Percentiles rank a stretch among this genome's conserved stretches.
Evolutionary conservation across 495 filamentous ascomycete species (phyloP).

Genomic region (Aspergillus bridgeri): DNA sequence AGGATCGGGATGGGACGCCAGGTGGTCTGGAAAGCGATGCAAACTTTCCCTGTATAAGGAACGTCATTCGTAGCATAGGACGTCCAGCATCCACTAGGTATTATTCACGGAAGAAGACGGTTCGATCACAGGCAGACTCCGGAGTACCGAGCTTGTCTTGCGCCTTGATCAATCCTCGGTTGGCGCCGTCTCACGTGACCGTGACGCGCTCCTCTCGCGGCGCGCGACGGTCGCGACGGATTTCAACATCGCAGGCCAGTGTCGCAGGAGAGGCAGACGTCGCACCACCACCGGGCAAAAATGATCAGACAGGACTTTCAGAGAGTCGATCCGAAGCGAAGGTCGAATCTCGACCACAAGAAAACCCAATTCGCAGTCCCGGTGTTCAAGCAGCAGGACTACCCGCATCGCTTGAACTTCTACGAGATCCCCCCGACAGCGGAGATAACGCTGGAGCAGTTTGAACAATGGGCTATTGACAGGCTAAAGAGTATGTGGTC

Average conservation of each 20-base stretch:
- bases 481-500: conserved; percentile 63
- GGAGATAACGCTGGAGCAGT: conserved; percentile 95
- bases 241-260: background rate
- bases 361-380: conserved; percentile 82
- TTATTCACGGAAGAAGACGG: no score
- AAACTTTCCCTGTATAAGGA: no score
- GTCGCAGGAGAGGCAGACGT: background rate
- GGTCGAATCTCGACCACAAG: conserved; percentile 68
- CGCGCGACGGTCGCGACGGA: background rate
- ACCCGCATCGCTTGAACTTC: conserved; percentile 85
- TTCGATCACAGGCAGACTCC: background rate
- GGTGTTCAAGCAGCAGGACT: conserved; percentile 67
- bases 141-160: background rate
- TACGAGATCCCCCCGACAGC: conserved; percentile 84
- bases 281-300: conserved; percentile 17
- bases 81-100: no score
- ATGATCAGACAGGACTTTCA: conserved; percentile 73
- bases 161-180: background rate
- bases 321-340: conserved; percentile 78
- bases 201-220: background rate
- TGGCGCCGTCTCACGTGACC: background rate
- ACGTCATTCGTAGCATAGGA: no score
- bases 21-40: no score
- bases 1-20: no score
- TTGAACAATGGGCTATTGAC: conserved; percentile 99